Evolutionary conservation across 176 grass and related monocot genomes (phyloP), one percentile per base, ranked within the genome.

Genomic region (Aechmea fasciata): DNA sequence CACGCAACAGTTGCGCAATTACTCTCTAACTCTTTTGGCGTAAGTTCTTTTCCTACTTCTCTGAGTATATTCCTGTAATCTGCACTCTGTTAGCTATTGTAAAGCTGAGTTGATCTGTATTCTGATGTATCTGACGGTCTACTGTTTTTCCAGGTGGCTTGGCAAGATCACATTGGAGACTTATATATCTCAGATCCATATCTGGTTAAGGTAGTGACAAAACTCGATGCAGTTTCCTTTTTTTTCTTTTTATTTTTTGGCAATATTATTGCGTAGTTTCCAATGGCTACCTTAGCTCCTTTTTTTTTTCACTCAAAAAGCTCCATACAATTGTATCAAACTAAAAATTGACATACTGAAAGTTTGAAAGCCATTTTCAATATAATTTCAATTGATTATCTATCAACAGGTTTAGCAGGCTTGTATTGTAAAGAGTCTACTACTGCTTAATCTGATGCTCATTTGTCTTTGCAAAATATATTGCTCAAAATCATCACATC

Each of bases 121-220:
- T 71, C 6, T 57, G 19, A 25, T 13, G n/a, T 64, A 66, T 53
- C 65, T 69, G 49, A 57, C 74, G 62, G 67, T 3, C 17, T 69
- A 26, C 25, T 63, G 64, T 67, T 3, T 75, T 69, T 48, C 9
- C 74, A 82, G 79, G 22, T 82, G 71, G 71, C 66, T 82, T 64
- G 79, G 79, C 48, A 82, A 82, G 33, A 82, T 82, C 72, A 82
- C 79, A 48, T 71, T 82, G 66, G 72, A 82, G 47, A 82, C 79
- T 18, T 82, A 82, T 48, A 82, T 82, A 70, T 82, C 79, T 11
- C 79, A 76, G 47, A 64, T 82, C 55, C 79, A 82, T 76, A 76
- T 76, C 14, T 82, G 79, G 79, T 67, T 82, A 50, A 82, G 79
- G 79, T 82, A 76, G 14, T 1, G 29, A 28, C 10, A 22, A 11